A percentile compares a stretch with the other conserved stretches of the same genome.
Evolutionary conservation across 805 yeast genomes (phyloP).

Genomic region (Metahyphopichia silvanorum): DNA sequence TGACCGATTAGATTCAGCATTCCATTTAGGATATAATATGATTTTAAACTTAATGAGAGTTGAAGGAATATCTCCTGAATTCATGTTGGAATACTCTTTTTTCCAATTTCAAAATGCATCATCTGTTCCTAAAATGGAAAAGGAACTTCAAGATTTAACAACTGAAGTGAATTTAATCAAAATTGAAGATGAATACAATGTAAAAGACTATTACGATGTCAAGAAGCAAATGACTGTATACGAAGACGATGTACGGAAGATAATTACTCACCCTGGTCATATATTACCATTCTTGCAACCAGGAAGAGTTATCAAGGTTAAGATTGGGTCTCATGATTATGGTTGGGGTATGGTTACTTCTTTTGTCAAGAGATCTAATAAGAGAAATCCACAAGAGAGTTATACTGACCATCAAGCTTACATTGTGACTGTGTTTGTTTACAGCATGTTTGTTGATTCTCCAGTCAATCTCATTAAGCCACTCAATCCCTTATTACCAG

Average conservation of each 20-base stretch:
- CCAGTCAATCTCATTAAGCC: conserved; percentile 81
- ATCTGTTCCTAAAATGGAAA: conserved; percentile 82
- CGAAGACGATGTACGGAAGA: conserved; percentile 71
- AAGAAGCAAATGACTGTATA: conserved; percentile 69
- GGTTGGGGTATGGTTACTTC: conserved; percentile 96
- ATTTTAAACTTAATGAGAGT: conserved; percentile 92
- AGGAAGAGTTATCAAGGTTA: conserved; percentile 78
- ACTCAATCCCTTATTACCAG: conserved; percentile 74
- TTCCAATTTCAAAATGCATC: conserved; percentile 93
- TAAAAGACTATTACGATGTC: conserved; percentile 81
- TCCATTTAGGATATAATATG: conserved; percentile 97
- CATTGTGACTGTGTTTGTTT: conserved; percentile 79
- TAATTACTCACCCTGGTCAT: conserved; percentile 89
- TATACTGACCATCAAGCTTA: conserved; percentile 87
- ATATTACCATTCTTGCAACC: conserved; percentile 79
- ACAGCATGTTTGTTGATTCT: conserved; percentile 73
- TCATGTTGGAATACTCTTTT: conserved; percentile 91
- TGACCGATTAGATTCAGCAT: conserved; percentile 94
- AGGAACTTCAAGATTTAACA: conserved; percentile 54
- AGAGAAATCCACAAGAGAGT: conserved; percentile 52
- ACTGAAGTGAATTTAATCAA: conserved; percentile 44
- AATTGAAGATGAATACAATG: conserved; percentile 70
- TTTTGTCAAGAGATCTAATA: conserved; percentile 66
- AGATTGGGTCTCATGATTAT: conserved; percentile 62
- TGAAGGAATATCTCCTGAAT: conserved; percentile 97